phyloP scores from a whole-genome alignment of 2,329 filamentous ascomycete species.

The Metarhizium brunneum region DNA sequence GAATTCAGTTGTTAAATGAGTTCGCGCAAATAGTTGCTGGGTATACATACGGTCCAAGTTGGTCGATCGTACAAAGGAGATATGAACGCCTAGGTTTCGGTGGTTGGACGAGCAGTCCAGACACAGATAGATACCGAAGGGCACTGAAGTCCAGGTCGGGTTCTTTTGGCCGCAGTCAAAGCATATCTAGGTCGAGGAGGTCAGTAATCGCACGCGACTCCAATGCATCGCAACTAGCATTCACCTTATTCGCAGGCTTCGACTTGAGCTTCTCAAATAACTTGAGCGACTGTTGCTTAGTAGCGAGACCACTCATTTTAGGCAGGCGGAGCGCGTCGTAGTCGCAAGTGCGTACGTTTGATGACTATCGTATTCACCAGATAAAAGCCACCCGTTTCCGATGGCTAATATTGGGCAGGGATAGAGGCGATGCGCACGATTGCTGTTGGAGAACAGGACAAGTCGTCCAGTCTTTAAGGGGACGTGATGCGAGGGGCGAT shows the following conservation, averaged over 20 bases:
- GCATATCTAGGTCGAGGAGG: constrained; percentile 59
- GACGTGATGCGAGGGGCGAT: constrained; percentile 21
- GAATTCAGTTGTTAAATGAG: constrained; percentile 11
- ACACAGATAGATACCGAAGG: constrained; percentile 95
- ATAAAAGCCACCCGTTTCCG: neutral
- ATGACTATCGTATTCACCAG: neutral
- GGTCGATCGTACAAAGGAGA: constrained; percentile 96
- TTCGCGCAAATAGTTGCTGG: neutral
- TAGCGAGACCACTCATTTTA: constrained; percentile 61
- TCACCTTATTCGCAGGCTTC: constrained; percentile 89
- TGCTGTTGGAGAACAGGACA: neutral
- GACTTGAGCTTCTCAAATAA: constrained; percentile 96
- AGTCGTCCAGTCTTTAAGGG: constrained; percentile 21
- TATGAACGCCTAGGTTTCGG: constrained; percentile 94
- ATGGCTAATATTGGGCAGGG: neutral
- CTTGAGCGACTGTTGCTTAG: constrained; percentile 91
- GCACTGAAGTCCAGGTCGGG: constrained; percentile 95
- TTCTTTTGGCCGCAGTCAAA: constrained; percentile 98
- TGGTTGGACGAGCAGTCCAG: constrained; percentile 97
- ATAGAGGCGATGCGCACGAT: neutral
- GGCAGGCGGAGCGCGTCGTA: constrained; percentile 3
- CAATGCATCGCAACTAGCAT: constrained; percentile 11
- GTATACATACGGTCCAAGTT: constrained; percentile 83
- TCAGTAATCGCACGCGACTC: neutral
- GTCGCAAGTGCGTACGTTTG: neutral